phyloP scores from a whole-genome alignment of 179 eudicot genomes.

The Vitellaria paradoxa region DNA sequence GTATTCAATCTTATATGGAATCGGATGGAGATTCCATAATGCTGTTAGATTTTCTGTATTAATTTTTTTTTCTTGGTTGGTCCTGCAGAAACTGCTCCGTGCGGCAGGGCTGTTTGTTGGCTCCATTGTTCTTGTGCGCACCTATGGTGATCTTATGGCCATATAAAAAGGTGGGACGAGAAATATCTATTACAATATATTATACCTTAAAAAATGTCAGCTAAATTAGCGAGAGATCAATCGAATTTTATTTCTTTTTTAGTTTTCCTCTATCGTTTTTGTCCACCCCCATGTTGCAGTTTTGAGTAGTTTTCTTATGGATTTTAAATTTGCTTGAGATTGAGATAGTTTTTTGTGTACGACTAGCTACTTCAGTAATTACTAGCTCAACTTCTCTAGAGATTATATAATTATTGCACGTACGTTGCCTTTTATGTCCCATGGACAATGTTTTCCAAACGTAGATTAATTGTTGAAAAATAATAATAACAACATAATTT shows the following conservation, averaged over 20 bases:
- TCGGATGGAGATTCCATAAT: too few relatives aligned
- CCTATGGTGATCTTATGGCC: slow-evolving; percentile 52
- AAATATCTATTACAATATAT: not conserved
- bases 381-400: not conserved
- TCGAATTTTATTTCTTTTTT: slow-evolving; percentile 6
- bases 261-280: not conserved
- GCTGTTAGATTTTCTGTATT: not conserved
- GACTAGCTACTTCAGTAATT: not conserved
- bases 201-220: not conserved
- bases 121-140: slow-evolving; percentile 51
- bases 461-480: too few relatives aligned
- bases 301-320: not conserved
- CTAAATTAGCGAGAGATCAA: not conserved
- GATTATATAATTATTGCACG: not conserved
- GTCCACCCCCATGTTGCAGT: not conserved
- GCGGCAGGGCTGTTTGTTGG: slow-evolving; percentile 61
- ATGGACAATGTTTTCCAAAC: too few relatives aligned
- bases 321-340: not conserved
- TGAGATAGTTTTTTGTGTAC: not conserved
- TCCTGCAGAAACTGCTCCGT: slow-evolving; percentile 41
- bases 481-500: too few relatives aligned
- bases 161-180: slow-evolving; percentile 9
- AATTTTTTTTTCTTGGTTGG: not conserved
- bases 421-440: too few relatives aligned
- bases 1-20: too few relatives aligned